Conservation (phyloP, 169 alveolate genomes). For the Perkinsus olseni region DNA sequence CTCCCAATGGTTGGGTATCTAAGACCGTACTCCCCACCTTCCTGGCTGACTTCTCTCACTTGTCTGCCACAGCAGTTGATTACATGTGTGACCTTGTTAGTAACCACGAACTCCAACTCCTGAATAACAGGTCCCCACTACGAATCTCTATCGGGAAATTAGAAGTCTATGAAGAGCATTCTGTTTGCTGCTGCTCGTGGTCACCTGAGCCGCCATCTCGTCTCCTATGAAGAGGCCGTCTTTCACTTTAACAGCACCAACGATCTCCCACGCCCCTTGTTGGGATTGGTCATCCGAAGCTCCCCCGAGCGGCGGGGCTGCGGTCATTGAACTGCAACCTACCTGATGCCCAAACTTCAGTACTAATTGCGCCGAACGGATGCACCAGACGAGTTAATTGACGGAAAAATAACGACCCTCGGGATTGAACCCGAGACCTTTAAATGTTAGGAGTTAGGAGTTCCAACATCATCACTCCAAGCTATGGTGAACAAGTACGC, state of each 20-base stretch:
- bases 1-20: slow-evolving; percentile 65
- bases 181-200: background rate
- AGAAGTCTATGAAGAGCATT: too few relatives aligned
- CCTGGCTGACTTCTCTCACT: background rate
- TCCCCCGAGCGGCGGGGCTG: background rate
- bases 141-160: too few relatives aligned
- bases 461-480: too few relatives aligned
- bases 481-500: too few relatives aligned
- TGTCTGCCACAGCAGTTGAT: slow-evolving; percentile 73
- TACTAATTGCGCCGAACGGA: too few relatives aligned
- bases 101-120: slow-evolving; percentile 63
- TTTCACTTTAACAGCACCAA: slow-evolving; percentile 67
- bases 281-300: background rate
- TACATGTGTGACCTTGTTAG: slow-evolving; percentile 72
- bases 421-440: too few relatives aligned
- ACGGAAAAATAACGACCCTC: too few relatives aligned
- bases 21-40: background rate
- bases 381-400: too few relatives aligned
- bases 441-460: too few relatives aligned
- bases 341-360: too few relatives aligned
- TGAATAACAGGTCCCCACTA: slow-evolving; percentile 1
- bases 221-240: slow-evolving; percentile 74
- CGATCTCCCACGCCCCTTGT: slow-evolving; percentile 23
- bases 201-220: slow-evolving; percentile 46
- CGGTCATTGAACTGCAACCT: background rate